These are phyloP conservation scores for Quillaja saponaria DNA, from an alignment of 306 rosid species.

Conservation along the genomic window DNA sequence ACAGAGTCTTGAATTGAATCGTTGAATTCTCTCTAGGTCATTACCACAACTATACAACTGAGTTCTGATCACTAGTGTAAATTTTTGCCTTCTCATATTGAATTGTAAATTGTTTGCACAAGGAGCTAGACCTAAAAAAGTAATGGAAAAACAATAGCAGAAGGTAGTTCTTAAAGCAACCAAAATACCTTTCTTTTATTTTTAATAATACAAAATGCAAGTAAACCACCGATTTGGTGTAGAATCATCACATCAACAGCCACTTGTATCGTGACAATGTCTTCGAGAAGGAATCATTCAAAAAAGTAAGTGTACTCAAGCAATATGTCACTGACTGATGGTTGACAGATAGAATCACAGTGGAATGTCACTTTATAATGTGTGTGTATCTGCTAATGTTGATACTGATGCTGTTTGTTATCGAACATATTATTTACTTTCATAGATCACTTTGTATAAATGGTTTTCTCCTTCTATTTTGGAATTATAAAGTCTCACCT, in stretches of 20 bases:
- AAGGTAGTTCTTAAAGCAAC: neutral
- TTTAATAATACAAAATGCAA: neutral
- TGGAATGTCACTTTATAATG: neutral
- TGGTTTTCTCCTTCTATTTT: neutral
- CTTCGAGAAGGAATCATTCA: neutral
- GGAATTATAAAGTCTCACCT: conserved; percentile 5
- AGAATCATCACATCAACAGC: neutral
- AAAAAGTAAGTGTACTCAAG: neutral
- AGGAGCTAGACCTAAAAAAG: neutral
- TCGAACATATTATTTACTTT: too few species aligned
- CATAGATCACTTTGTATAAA: neutral
- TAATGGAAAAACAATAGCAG: too few species aligned
- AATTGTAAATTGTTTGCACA: conserved; percentile 4
- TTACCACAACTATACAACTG: too few species aligned
- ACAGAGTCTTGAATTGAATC: too few species aligned
- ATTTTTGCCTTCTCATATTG: too few species aligned
- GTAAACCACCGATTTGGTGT: neutral
- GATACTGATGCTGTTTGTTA: too few species aligned
- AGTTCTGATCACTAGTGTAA: too few species aligned
- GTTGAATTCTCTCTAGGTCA: too few species aligned
- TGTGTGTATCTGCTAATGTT: neutral
- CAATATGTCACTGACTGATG: neutral
- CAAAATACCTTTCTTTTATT: neutral
- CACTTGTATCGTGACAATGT: neutral
- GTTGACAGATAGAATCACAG: neutral